These are phyloP conservation scores for Citrus mangshanensis DNA, from an alignment of 345 rosid genomes.

Conservation along the genomic window DNA sequence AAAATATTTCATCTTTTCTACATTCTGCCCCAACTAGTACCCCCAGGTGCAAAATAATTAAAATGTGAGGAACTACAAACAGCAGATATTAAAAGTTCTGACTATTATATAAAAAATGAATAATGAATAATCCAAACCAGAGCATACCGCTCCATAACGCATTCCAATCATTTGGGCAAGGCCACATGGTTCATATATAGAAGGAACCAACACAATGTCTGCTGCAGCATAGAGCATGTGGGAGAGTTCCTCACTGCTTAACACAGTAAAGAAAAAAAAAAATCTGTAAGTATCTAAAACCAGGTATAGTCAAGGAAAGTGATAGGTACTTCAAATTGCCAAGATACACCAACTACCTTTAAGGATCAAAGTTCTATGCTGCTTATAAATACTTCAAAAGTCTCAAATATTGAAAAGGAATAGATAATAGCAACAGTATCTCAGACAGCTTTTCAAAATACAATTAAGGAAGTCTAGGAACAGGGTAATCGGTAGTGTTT, in stretches of 20 bases:
- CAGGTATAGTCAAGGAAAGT: neutral
- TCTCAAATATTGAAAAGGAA: neutral
- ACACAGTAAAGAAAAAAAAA: neutral
- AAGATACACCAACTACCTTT: neutral
- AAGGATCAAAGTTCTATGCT: neutral
- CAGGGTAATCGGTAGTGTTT: neutral
- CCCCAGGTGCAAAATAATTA: neutral
- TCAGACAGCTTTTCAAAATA: neutral
- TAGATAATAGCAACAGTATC: neutral
- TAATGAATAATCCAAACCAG: neutral
- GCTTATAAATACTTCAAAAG: neutral
- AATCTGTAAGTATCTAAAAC: neutral
- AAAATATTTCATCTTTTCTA: neutral
- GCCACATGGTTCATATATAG: constrained; percentile 63
- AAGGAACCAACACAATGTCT: constrained; percentile 59
- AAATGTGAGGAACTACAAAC: neutral
- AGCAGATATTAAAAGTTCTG: neutral
- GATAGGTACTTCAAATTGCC: neutral
- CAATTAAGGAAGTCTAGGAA: neutral
- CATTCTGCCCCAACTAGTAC: neutral
- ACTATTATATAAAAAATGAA: neutral
- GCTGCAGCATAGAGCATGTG: constrained; percentile 69
- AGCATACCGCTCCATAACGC: constrained; percentile 58
- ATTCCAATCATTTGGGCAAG: constrained; percentile 67
- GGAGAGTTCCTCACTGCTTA: constrained; percentile 52